These are phyloP conservation scores for Plasmopara muralis DNA, from an alignment of 352 stramenopile species.

Conservation along the genomic window DNA sequence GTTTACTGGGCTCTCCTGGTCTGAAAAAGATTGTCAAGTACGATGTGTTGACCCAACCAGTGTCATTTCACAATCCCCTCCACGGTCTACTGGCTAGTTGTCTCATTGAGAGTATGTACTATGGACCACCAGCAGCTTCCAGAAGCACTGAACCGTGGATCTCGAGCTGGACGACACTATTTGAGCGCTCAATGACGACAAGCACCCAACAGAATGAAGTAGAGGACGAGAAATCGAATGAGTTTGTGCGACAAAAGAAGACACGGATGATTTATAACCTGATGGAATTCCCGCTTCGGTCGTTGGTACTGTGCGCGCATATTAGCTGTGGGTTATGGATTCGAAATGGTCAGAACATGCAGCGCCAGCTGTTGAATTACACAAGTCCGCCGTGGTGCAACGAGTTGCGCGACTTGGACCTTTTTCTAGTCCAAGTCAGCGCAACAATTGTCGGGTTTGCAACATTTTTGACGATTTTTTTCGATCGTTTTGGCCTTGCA, in stretches of 20 bases:
- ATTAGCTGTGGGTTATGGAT: constrained; percentile 80
- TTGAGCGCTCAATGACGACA: constrained; percentile 44
- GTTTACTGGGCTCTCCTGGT: constrained; percentile 37
- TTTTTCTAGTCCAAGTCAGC: constrained; percentile 69
- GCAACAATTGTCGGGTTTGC: constrained; percentile 48
- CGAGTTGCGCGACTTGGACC: constrained; percentile 64
- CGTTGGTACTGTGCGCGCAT: constrained; percentile 65
- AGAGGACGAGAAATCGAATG: constrained; percentile 20
- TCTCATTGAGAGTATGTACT: constrained; percentile 71
- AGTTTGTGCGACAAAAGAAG: constrained; percentile 36
- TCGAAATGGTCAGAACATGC: constrained; percentile 78
- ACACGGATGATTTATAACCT: constrained; percentile 62
- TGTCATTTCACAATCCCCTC: constrained; percentile 88
- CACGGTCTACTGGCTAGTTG: constrained; percentile 80
- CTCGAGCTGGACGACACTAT: constrained; percentile 38
- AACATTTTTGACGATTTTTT: constrained; percentile 74
- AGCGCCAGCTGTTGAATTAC: constrained; percentile 77
- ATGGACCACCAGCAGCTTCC: constrained; percentile 27
- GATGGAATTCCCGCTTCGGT: constrained; percentile 75
- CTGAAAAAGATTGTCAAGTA: constrained; percentile 67
- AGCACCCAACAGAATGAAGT: constrained; percentile 15
- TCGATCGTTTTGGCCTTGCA: constrained; percentile 72
- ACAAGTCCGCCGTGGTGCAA: constrained; percentile 64
- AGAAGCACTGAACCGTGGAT: constrained; percentile 31
- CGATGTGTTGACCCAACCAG: constrained; percentile 56